Percentiles rank a stretch among this genome's conserved stretches.
Conservation (phyloP, 805 yeast species). For the Jamesozyma piceae region DNA sequence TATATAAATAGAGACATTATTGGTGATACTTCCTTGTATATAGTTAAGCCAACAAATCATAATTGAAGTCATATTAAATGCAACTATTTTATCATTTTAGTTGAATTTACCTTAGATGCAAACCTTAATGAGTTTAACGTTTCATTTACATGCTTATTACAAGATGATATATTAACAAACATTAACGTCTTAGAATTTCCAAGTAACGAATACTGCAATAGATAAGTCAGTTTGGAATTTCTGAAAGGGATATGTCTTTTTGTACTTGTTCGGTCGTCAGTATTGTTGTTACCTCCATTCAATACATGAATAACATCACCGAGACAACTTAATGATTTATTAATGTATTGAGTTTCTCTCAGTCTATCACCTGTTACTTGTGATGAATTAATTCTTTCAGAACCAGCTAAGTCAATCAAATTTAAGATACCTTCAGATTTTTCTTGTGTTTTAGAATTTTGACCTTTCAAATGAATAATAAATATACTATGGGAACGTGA, state of each 20-base stretch:
- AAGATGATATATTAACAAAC: slow-evolving; percentile 84
- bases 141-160: slow-evolving; percentile 53
- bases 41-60: not conserved
- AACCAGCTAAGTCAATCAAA: slow-evolving; percentile 87
- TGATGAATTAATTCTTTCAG: slow-evolving; percentile 71
- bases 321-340: slow-evolving; percentile 74
- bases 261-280: slow-evolving; percentile 11
- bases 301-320: slow-evolving; percentile 83
- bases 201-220: slow-evolving; percentile 72
- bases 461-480: slow-evolving; percentile 51
- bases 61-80: no score
- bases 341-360: slow-evolving; percentile 81
- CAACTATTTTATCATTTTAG: slow-evolving; percentile 30
- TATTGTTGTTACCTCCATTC: slow-evolving; percentile 31
- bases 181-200: slow-evolving; percentile 85
- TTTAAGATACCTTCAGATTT: slow-evolving; percentile 54
- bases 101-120: slow-evolving; percentile 72
- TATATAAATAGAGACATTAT: not conserved
- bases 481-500: slow-evolving; percentile 89
- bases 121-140: slow-evolving; percentile 78
- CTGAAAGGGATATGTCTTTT: slow-evolving; percentile 76
- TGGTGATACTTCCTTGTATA: no score
- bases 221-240: slow-evolving; percentile 84
- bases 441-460: slow-evolving; percentile 41
- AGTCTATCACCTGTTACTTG: slow-evolving; percentile 73